Evolutionary conservation across 2,329 filamentous ascomycete genomes (phyloP), one percentile per base, ranked within the genome.

Genomic region (Sclerotinia sclerotiorum): DNA sequence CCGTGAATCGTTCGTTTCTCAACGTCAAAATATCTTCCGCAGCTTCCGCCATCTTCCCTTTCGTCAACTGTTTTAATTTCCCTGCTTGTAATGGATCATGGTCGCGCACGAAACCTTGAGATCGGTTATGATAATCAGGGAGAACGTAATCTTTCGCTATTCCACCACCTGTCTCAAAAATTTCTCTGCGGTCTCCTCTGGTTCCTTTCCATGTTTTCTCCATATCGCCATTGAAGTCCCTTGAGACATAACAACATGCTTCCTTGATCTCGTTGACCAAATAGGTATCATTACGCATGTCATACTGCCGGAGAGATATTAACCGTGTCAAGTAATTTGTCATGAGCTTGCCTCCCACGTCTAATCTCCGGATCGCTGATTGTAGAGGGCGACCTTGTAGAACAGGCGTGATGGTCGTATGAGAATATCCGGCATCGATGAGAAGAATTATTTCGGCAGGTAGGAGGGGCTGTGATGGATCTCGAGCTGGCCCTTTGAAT

Each of bases 251-350:
- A 77, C 92, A 97, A 0, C 91, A 88, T 5, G 90, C 85, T 78
- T 99, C 95, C 77, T 99, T 99, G 79, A 98, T 94, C 78, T 97
- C 92, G 75, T 97, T 97, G 77, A 97, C 93, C 63, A 98, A 90
- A 78, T 96, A 90, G 0, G 91, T 90, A 75, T 99, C 95, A 78
- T 97, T 94, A 71, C 95, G 88, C 88, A 99, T 94, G 78, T 97
- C 94, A 79, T 96, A 97, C 76, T 97, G 93, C 8, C 95, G 90
- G 19, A 96, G 84, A 1, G 94, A 97, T 24, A 98, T 88, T 21
- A 97, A 84, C 68, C 95, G 91, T 60, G 95, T 94, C 46, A 99
- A 84, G 77, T 97, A 91, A 78, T 98, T 98, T 29, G 94, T 97
- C 70, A 99, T 82, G 64, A 97, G 86, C 79, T 97, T 98, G 68